Conservation (phyloP, 257 asterid genomes). For the Coffea eugenioides region DNA sequence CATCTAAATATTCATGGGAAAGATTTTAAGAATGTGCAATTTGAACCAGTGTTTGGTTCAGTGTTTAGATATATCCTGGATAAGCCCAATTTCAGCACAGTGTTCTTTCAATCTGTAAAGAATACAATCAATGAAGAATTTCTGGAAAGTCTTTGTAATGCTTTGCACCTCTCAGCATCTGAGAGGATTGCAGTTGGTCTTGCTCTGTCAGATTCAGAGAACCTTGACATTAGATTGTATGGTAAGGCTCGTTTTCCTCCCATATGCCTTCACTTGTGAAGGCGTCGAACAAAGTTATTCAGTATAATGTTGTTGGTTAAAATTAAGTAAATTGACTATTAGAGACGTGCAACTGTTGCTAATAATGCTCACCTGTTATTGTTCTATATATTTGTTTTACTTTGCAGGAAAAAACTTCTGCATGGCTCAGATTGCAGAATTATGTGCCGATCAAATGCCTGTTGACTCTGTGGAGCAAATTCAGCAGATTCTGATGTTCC, state of each 20-base stretch:
- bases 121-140: constrained; percentile 60
- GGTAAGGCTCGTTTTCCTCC: constrained; percentile 51
- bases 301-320: not conserved
- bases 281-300: not conserved
- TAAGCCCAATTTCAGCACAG: constrained; percentile 76
- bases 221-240: constrained; percentile 58
- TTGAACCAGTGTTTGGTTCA: constrained; percentile 65
- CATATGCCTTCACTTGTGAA: not conserved
- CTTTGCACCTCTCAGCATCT: constrained; percentile 50
- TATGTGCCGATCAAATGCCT: constrained; percentile 50
- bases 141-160: constrained; percentile 64
- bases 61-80: constrained; percentile 67
- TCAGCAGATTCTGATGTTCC: constrained; percentile 69
- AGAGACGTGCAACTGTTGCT: not conserved
- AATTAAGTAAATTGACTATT: not conserved
- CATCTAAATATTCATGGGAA: constrained; percentile 52
- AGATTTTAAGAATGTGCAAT: constrained; percentile 57
- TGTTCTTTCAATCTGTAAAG: constrained; percentile 63
- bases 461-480: constrained; percentile 62
- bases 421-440: constrained; percentile 72
- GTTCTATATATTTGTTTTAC: not conserved
- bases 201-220: constrained; percentile 79
- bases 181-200: constrained; percentile 88
- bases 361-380: not conserved
- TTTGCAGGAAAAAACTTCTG: constrained; percentile 86